These are phyloP conservation scores for Hericium rajendrae DNA, from an alignment of 768 basidiomycete genomes.

Conservation along the genomic window DNA sequence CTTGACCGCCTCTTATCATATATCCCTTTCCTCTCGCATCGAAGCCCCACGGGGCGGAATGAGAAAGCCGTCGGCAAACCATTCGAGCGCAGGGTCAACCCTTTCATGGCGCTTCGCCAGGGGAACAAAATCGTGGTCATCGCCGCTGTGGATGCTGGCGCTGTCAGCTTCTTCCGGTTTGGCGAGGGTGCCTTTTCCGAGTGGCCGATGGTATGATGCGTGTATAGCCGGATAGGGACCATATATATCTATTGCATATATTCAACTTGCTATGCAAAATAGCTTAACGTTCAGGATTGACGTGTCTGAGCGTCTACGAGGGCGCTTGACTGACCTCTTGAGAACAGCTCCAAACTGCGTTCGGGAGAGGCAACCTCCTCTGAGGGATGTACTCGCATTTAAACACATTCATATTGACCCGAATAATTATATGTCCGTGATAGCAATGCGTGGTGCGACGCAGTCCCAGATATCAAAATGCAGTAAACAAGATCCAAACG, in stretches of 20 bases:
- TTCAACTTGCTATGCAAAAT: no score
- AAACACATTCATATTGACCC: no score
- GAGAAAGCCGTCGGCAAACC: constrained; percentile 18
- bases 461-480: not conserved
- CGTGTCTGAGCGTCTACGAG: not conserved
- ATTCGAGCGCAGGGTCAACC: constrained; percentile 41
- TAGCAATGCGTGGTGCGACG: not conserved
- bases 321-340: not conserved
- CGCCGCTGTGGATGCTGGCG: constrained; percentile 83
- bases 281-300: not conserved
- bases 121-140: constrained; percentile 80
- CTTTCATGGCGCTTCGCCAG: constrained; percentile 72
- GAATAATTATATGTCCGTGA: not conserved
- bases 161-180: constrained; percentile 81
- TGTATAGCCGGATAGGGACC: no score
- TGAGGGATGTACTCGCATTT: no score
- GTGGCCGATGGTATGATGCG: constrained; percentile 50
- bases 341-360: no score
- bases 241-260: no score
- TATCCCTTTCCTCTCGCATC: not conserved
- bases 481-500: not conserved
- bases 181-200: constrained; percentile 79
- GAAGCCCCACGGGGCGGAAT: not conserved
- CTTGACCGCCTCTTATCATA: not conserved
- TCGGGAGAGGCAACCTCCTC: no score